Percentiles rank a stretch among this genome's conserved stretches.
Evolutionary conservation across 1,284 basidiomycete species (phyloP).

Genomic region (Sporisorium scitamineum): DNA sequence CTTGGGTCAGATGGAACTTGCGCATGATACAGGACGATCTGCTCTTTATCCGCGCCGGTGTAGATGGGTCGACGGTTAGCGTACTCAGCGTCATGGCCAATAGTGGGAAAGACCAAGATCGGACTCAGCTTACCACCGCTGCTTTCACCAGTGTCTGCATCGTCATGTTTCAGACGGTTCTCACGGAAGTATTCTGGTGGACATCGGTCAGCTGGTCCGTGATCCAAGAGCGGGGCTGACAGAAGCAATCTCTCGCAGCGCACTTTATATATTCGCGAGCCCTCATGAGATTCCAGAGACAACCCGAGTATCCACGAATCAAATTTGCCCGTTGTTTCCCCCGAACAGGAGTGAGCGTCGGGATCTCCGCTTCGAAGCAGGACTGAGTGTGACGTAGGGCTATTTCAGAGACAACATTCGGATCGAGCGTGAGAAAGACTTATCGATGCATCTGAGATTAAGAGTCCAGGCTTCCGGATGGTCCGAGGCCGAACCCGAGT

Average conservation of each 20-base stretch:
- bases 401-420: too few species aligned
- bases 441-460: too few species aligned
- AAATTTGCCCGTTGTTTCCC: neutral
- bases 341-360: neutral
- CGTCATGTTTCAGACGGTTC: neutral
- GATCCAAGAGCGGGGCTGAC: neutral
- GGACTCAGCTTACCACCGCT: slow-evolving; percentile 22
- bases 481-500: slow-evolving; percentile 12
- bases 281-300: neutral
- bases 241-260: neutral
- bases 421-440: neutral
- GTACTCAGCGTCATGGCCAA: neutral
- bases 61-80: neutral
- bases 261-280: neutral
- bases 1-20: too few species aligned
- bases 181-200: neutral
- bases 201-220: neutral
- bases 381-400: neutral
- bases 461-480: slow-evolving; percentile 3
- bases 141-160: slow-evolving; percentile 30
- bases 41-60: neutral
- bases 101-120: neutral
- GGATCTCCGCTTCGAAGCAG: neutral
- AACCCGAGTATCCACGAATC: neutral
- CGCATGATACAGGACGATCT: slow-evolving; percentile 18